Evolutionary conservation across 2,329 filamentous ascomycete genomes (phyloP), one percentile per base, ranked within the genome.

Genomic region (Emericellopsis atlantica): DNA sequence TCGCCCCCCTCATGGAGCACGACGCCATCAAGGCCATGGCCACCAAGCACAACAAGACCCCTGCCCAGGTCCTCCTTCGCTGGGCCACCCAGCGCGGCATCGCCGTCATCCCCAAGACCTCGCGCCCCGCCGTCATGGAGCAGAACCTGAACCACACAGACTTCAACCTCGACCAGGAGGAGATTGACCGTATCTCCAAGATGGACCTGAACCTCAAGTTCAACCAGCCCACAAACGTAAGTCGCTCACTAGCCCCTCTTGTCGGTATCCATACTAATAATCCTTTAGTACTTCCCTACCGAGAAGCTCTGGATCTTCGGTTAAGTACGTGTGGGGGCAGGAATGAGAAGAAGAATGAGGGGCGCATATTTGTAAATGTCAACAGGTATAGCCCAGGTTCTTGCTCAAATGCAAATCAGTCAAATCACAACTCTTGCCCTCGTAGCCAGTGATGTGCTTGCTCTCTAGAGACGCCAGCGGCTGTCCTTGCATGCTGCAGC

Each of bases 41-140:
- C 15, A 60, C 70, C 52, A 87, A 84, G 67, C 69, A 85, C 55
- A 66, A 66, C 58, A 86, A 83, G 69, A 78, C 79, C 8, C 71
- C 85, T 6, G 82, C 84, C 14, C 87, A 95, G 72, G 72, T 94
- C 23, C 72, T 94, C 45, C 71, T 95, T 49, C 76, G 87, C 52
- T 95, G 88, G 88, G 78, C 86, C 18, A 93, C 87, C 14, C 86
- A 93, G 70, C 74, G 83, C 39, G 79, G 78, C 26, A 68, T 92
- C 43, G 83, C 84, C 37, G 82, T 92, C 51, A 92, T 92, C 52
- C 85, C 84, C 51, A 90, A 90, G 75, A 81, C 74, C 47, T 81
- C 60, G 62, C 71, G 60, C 49, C 54, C 48, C 46, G 66, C 56
- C 18, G 49, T 66, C 49, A 70, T 86, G 57, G 58, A 65, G 44